phyloP scores from a whole-genome alignment of 2,329 filamentous ascomycete genomes.

The Xylaria arbuscula region DNA sequence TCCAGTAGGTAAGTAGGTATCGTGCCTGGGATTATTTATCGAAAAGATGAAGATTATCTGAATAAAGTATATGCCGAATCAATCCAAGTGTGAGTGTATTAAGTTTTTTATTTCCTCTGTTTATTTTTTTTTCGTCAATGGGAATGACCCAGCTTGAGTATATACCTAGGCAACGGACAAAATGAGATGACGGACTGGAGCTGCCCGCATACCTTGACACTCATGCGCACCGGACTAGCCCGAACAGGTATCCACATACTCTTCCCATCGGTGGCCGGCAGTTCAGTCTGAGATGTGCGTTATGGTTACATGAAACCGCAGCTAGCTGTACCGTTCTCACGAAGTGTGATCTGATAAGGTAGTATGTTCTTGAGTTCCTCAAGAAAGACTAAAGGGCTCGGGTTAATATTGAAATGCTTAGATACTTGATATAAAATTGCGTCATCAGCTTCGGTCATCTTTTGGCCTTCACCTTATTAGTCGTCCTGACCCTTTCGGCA shows the following conservation, averaged over 20 bases:
- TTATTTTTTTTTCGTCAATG: not conserved
- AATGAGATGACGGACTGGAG: not conserved
- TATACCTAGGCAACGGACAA: not conserved
- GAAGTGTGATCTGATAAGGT: not conserved
- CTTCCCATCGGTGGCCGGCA: not conserved
- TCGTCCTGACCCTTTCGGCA: not conserved
- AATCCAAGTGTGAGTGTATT: not conserved
- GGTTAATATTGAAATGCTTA: not conserved
- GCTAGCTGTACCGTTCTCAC: not conserved
- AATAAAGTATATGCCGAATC: not conserved
- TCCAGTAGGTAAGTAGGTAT: too few species aligned
- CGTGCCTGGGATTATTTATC: too few species aligned
- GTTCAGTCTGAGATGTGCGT: not conserved
- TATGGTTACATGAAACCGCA: not conserved
- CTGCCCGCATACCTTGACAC: not conserved
- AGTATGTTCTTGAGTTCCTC: not conserved
- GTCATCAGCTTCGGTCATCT: not conserved
- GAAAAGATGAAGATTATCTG: too few species aligned
- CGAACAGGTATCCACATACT: not conserved
- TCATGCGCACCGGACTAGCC: not conserved
- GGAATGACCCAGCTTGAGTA: not conserved
- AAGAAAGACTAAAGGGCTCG: not conserved
- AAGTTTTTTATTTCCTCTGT: not conserved
- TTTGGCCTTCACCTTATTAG: not conserved
- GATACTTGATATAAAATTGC: not conserved